phyloP scores from a whole-genome alignment of 345 rosid genomes.

The Brassica cretica region DNA sequence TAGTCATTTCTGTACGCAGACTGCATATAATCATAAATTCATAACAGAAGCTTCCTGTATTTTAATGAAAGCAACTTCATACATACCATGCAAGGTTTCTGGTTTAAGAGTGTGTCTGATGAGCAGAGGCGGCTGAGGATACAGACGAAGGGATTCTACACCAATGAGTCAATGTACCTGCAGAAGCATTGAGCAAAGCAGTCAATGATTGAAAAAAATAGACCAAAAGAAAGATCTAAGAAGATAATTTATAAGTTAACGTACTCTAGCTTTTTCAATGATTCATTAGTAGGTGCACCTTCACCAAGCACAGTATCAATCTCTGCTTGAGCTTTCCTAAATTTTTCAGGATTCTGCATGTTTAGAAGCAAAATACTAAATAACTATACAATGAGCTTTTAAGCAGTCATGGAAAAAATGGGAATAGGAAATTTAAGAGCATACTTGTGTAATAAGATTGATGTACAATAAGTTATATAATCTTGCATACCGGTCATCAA shows the following conservation, averaged over 20 bases:
- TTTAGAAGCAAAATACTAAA: constrained; percentile 12
- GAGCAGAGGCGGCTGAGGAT: constrained; percentile 90
- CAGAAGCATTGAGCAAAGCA: constrained; percentile 7
- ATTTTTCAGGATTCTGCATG: constrained; percentile 69
- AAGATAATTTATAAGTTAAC: constrained; percentile 31
- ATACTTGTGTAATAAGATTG: constrained; percentile 66
- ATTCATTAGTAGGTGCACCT: constrained; percentile 62
- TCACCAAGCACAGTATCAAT: constrained; percentile 73
- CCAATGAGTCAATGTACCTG: constrained; percentile 81
- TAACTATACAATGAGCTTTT: background rate
- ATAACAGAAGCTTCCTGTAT: constrained; percentile 10
- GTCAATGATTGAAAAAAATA: background rate
- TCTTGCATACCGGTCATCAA: constrained; percentile 72
- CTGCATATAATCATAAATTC: constrained; percentile 24
- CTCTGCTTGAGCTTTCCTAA: constrained; percentile 89
- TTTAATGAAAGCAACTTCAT: background rate
- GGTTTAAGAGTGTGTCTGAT: constrained; percentile 75
- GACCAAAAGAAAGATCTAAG: background rate
- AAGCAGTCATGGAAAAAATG: background rate
- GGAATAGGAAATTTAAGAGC: background rate
- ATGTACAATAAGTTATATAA: background rate
- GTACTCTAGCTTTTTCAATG: constrained; percentile 72
- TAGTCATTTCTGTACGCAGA: background rate
- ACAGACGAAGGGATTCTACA: constrained; percentile 84
- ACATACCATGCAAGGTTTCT: constrained; percentile 74